These are phyloP conservation scores for Fusarium praegraminearum DNA, from an alignment of 2,329 filamentous ascomycete genomes.

Conservation along the genomic window DNA sequence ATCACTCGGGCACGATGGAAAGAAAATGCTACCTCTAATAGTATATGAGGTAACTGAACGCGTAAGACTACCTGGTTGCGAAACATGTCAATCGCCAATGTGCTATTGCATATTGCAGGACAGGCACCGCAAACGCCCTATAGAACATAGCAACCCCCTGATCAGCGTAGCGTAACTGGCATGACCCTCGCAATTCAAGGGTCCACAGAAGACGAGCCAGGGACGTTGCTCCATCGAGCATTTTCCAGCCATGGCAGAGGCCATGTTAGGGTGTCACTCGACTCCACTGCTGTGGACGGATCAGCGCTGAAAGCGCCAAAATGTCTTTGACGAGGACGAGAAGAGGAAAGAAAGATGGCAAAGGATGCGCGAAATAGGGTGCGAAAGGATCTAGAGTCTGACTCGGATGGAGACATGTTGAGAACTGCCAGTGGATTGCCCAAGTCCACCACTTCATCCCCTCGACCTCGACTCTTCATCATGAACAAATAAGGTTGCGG, in stretches of 20 bases:
- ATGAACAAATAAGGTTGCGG: conserved; percentile 12
- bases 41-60: conserved; percentile 35
- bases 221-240: background rate
- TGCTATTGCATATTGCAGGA: conserved; percentile 8
- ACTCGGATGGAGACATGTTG: background rate
- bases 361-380: background rate
- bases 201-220: conserved; percentile 15
- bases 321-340: background rate
- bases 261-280: conserved; percentile 17
- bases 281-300: conserved; percentile 5
- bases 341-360: background rate
- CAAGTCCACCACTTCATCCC: background rate
- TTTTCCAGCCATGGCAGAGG: conserved; percentile 9
- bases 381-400: background rate
- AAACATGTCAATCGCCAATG: conserved; percentile 3
- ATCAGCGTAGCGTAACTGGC: conserved; percentile 19
- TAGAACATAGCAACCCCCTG: conserved; percentile 5
- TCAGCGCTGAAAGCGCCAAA: conserved; percentile 23
- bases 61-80: conserved; percentile 26
- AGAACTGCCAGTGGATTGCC: background rate
- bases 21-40: conserved; percentile 14
- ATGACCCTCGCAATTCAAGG: conserved; percentile 13
- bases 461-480: background rate
- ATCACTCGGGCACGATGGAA: conserved; percentile 12
- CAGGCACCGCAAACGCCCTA: conserved; percentile 20